Evolutionary conservation across 805 yeast genomes (phyloP).

Genomic region (Metschnikowia peoriensis): DNA sequence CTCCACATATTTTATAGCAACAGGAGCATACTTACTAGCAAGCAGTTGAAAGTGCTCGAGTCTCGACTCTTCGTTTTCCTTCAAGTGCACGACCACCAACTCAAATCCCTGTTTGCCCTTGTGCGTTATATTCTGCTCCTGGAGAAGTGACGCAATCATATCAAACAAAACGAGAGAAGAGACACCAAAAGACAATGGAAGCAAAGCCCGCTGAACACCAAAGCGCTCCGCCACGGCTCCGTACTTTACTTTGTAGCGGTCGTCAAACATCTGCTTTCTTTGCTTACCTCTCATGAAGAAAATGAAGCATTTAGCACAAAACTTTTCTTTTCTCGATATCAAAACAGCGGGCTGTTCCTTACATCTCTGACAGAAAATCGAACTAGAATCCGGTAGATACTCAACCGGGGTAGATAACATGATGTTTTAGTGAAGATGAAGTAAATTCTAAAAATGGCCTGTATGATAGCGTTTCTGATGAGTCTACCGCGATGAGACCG

Average conservation of each 20-base stretch:
- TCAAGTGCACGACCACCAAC: slow-evolving; percentile 50
- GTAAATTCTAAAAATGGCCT: neutral
- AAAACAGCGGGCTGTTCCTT: slow-evolving; percentile 40
- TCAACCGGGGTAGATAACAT: slow-evolving; percentile 17
- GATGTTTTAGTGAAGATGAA: neutral
- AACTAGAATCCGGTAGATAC: slow-evolving; percentile 8
- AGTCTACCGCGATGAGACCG: slow-evolving; percentile 5
- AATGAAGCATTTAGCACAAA: slow-evolving; percentile 66
- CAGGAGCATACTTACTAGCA: slow-evolving; percentile 18
- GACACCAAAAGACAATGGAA: slow-evolving; percentile 65
- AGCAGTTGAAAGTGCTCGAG: slow-evolving; percentile 19
- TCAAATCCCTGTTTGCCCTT: slow-evolving; percentile 69
- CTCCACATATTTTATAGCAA: slow-evolving; percentile 36
- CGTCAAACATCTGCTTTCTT: slow-evolving; percentile 72
- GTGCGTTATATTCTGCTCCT: slow-evolving; percentile 61
- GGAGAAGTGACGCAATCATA: slow-evolving; percentile 56
- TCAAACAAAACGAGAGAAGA: slow-evolving; percentile 71
- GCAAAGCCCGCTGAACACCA: slow-evolving; percentile 45
- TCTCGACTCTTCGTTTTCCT: slow-evolving; percentile 25
- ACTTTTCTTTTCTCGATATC: slow-evolving; percentile 59
- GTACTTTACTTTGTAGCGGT: slow-evolving; percentile 69
- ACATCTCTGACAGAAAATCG: slow-evolving; percentile 49
- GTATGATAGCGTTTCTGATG: neutral
- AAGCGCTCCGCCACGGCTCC: slow-evolving; percentile 37
- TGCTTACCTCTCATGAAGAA: slow-evolving; percentile 77